Base-by-base conservation (phyloP, 768 basidiomycete genomes). In the Suillus discolor region DNA sequence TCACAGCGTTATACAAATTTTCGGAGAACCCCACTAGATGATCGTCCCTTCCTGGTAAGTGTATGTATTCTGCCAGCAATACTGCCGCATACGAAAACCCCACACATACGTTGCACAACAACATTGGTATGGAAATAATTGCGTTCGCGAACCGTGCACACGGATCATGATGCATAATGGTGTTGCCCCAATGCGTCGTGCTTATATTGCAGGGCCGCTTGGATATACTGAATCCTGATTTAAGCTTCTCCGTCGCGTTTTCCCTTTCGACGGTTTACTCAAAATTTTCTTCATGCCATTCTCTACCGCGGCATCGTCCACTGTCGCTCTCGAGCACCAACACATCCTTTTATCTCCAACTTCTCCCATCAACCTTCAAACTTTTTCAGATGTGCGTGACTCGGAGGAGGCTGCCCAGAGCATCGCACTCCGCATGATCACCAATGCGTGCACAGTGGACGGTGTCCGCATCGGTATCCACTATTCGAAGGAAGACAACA, bases 401-500 rank as follows among this genome's bases (percentile, higher is more conserved):
- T 38, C 36, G 7, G 36, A 84, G 31, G 85, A 89, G 69, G 88
- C 87, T 16, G 84, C 88, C 0, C 76, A 81, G 45, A 81, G 83
- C 66, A 79, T 89, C 57, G 88, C 87, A 5, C 74, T 87, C 12
- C 82, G 83, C 28, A 79, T 84, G 1, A 79, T 88, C 66, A 83
- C 78, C 49, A 83, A 84, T 64, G 80, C 85, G 2, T 79, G 84
- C 69, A 69, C 69, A 1, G 68, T 84, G 36, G 85, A 90, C 67
- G 85, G 82, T 53, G 82, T 85, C 18, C 82, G 84, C 61, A 79
- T 89, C 57, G 87, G 87, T 47, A 87, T 93, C n/a, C 76, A 83
- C 61, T 75, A 90, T 63, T 82, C 89, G 1, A 87, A 85, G 66
- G 76, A 74, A 28, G 80, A 87, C 65, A 87, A 89, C 61, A 81